Conservation (phyloP, 169 alveolate species). For the Plasmodium reichenowi region DNA sequence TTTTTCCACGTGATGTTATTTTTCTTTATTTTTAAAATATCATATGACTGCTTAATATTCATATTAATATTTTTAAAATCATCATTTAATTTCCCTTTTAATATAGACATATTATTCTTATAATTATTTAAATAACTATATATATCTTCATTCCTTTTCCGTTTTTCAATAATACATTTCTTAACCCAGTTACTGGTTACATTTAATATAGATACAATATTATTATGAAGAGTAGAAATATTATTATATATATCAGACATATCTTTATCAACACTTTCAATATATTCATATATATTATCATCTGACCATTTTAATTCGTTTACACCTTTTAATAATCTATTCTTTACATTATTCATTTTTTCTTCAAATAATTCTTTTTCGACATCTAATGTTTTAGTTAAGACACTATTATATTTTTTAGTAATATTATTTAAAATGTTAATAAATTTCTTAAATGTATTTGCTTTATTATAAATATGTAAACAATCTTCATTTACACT, state of each 20-base stretch:
- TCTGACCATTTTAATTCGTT: slow-evolving; percentile 61
- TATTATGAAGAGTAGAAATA: slow-evolving; percentile 41
- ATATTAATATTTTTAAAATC: slow-evolving; percentile 87
- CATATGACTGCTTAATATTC: slow-evolving; percentile 90
- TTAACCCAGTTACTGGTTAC: slow-evolving; percentile 28
- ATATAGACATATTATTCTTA: slow-evolving; percentile 79
- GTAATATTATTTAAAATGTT: slow-evolving; percentile 36
- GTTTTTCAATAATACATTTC: slow-evolving; percentile 86
- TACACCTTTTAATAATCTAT: slow-evolving; percentile 34
- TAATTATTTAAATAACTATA: slow-evolving; percentile 81
- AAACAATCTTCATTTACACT: slow-evolving; percentile 58
- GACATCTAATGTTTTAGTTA: slow-evolving; percentile 42
- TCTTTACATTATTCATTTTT: slow-evolving; percentile 14
- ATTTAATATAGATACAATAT: slow-evolving; percentile 41
- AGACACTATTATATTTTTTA: slow-evolving; percentile 35
- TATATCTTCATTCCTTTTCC: slow-evolving; percentile 82
- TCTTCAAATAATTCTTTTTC: slow-evolving; percentile 63
- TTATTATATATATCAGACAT: slow-evolving; percentile 52
- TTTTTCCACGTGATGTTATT: slow-evolving; percentile 90
- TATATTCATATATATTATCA: slow-evolving; percentile 31
- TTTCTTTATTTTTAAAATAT: slow-evolving; percentile 88
- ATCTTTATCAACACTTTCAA: slow-evolving; percentile 57
- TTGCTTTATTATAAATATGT: slow-evolving; percentile 53
- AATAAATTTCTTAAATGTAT: slow-evolving; percentile 46
- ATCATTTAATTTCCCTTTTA: slow-evolving; percentile 80